phyloP scores from a whole-genome alignment of 352 stramenopile species.

The Phytophthora pisi region DNA sequence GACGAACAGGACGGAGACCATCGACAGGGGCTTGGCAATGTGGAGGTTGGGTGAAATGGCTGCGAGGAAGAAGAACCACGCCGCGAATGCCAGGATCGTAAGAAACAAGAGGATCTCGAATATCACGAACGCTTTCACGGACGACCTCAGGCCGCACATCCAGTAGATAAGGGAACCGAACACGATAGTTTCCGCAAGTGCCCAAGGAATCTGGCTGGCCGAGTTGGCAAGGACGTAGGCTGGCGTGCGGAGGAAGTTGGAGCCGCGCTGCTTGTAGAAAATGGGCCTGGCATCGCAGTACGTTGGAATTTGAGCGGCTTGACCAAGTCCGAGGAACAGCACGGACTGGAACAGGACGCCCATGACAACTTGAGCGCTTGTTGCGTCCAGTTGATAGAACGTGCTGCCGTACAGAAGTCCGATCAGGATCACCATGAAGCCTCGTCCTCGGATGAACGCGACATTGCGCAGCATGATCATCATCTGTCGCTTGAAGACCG shows the following conservation, averaged over 20 bases:
- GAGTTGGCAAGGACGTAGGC: conserved; percentile 63
- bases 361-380: conserved; percentile 45
- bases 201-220: conserved; percentile 40
- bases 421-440: conserved; percentile 47
- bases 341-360: conserved; percentile 81
- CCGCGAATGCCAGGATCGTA: conserved; percentile 47
- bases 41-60: conserved; percentile 34
- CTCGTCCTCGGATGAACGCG: conserved; percentile 36
- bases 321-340: conserved; percentile 73
- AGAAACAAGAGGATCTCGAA: conserved; percentile 52
- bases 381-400: conserved; percentile 45
- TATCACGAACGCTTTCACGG: conserved; percentile 38
- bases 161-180: conserved; percentile 82
- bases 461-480: conserved; percentile 56
- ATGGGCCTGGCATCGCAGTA: conserved; percentile 57
- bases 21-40: conserved; percentile 45
- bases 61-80: conserved; percentile 56
- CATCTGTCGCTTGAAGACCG: conserved; percentile 46
- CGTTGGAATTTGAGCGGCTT: conserved; percentile 71
- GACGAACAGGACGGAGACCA: conserved; percentile 46
- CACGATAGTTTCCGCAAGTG: conserved; percentile 54
- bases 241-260: conserved; percentile 74
- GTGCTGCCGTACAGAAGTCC: conserved; percentile 41
- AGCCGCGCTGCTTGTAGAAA: conserved; percentile 82
- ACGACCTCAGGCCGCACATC: conserved; percentile 54